A percentile compares a stretch with the other conserved stretches of the same genome.
Evolutionary conservation across 2,329 filamentous ascomycete genomes (phyloP).

Genomic region (Purpureocillium takamizusanense): DNA sequence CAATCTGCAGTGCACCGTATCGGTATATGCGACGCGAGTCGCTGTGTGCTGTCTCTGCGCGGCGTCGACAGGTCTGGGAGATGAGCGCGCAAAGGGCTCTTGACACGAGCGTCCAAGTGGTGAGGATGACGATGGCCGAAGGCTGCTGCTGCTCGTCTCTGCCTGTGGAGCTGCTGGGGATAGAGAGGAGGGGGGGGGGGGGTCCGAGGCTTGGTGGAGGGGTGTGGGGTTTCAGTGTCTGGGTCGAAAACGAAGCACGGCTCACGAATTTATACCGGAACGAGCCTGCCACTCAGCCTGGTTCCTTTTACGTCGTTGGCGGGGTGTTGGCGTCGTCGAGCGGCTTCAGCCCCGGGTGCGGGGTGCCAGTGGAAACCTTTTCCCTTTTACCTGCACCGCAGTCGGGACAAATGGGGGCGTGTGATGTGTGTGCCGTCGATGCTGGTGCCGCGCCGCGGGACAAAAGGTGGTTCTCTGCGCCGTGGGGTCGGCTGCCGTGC

Average conservation of each 20-base stretch:
- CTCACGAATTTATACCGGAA: slow-evolving; percentile 27
- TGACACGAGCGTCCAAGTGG: no score
- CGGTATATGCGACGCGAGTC: no score
- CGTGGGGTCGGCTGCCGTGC: no score
- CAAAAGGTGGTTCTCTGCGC: no score
- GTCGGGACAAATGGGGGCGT: no score
- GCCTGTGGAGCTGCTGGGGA: no score
- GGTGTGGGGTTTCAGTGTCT: slow-evolving; percentile 4
- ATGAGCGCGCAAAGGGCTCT: no score
- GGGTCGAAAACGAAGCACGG: not conserved
- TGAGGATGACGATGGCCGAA: no score
- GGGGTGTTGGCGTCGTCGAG: slow-evolving; percentile 8
- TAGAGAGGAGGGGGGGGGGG: slow-evolving; percentile 3
- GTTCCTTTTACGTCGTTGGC: slow-evolving; percentile 9
- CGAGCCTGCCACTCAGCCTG: slow-evolving; percentile 5
- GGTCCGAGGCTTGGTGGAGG: not conserved
- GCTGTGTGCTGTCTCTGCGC: no score
- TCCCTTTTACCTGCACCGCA: not conserved
- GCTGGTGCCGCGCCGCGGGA: no score
- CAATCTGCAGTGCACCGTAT: not conserved
- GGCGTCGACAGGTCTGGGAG: no score
- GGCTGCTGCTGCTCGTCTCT: not conserved
- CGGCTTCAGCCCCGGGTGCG: slow-evolving; percentile 1
- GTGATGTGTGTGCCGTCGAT: no score
- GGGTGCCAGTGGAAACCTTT: not conserved